phyloP scores from a whole-genome alignment of 495 filamentous ascomycete species.

The Penicillium ochrochloron region DNA sequence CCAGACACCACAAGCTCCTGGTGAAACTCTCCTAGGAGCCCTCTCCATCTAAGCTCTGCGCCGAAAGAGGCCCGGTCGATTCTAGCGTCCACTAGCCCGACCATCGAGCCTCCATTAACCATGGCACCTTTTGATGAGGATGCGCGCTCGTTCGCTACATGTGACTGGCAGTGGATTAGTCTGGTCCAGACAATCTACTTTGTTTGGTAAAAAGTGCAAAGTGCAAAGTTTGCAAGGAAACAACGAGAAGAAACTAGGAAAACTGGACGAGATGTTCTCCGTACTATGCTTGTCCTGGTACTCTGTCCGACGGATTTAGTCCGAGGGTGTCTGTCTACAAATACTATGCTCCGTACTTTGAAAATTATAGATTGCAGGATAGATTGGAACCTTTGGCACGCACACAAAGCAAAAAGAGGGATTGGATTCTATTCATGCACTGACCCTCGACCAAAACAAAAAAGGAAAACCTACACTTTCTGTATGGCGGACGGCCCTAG shows the following conservation, averaged over 20 bases:
- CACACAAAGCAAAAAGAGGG: background rate
- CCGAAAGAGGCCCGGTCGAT: constrained; percentile 20
- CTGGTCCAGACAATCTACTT: constrained; percentile 7
- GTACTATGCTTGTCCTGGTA: background rate
- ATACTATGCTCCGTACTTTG: background rate
- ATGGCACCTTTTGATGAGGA: constrained; percentile 39
- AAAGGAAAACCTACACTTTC: background rate
- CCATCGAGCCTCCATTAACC: constrained; percentile 25
- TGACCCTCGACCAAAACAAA: constrained; percentile 6
- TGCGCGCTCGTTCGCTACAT: constrained; percentile 24
- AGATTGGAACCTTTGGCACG: background rate
- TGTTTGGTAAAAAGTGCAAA: constrained; percentile 7
- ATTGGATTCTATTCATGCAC: constrained; percentile 1
- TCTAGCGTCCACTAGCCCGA: constrained; percentile 35
- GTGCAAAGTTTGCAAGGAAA: constrained; percentile 5
- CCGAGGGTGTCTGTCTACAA: background rate
- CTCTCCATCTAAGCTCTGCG: constrained; percentile 29
- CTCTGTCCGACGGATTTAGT: background rate
- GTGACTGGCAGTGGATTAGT: constrained; percentile 23
- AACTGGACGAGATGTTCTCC: background rate
- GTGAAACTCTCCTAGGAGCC: constrained; percentile 17
- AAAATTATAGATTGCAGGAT: background rate
- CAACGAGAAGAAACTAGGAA: background rate
- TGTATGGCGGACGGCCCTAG: background rate
- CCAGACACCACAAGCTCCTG: background rate